Evolutionary conservation across 2,329 filamentous ascomycete species (phyloP), one percentile per base, ranked within the genome.

Genomic region (Coniochaeta sp.): DNA sequence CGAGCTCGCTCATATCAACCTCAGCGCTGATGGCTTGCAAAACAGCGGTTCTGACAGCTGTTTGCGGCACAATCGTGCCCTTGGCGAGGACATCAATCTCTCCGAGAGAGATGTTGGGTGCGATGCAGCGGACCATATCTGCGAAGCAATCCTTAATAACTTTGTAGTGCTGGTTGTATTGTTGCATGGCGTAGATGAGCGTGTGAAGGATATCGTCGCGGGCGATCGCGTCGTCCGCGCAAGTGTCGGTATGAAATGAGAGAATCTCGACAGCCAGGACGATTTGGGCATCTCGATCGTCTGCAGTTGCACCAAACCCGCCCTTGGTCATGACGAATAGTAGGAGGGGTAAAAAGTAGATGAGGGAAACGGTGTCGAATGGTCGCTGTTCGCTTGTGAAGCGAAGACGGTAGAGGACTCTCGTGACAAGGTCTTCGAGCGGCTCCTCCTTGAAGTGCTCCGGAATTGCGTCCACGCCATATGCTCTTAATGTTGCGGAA

Each of bases 381-480:
- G 92, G 91, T n/a, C 91, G 83, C 66, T 97, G 92, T 65, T 97
- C 94, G 50, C 89, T 87, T 32, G 91, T 81, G 66, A 96, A 96
- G 14, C 91, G 86, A 50, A 99, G 74, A 47, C 92, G 86, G 67
- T 97, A 97, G 5, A 99, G 74, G 1, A 97, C 83, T 66, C 94
- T 82, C 3, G 92, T 96, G 12, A 96, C 78, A 13, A 97, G 80
- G 52, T 86, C 83, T 51, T 90, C 89, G 8, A 97, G 74, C n/a
- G 87, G 82, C 64, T 97, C 94, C 56, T 87, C 77, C 55, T 85
- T 79, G 53, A 92, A 77, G 50, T 87, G 82, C 10, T 85, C 78
- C 0, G 89, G 79, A 3, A 99, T 71, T 9, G 88, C 80, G 14
- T 83, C 82, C 30, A 90, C 83, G 8, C 85, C 86, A 53, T 91